phyloP scores from a whole-genome alignment of 2,329 filamentous ascomycete species.

The Huntiella moniliformis region DNA sequence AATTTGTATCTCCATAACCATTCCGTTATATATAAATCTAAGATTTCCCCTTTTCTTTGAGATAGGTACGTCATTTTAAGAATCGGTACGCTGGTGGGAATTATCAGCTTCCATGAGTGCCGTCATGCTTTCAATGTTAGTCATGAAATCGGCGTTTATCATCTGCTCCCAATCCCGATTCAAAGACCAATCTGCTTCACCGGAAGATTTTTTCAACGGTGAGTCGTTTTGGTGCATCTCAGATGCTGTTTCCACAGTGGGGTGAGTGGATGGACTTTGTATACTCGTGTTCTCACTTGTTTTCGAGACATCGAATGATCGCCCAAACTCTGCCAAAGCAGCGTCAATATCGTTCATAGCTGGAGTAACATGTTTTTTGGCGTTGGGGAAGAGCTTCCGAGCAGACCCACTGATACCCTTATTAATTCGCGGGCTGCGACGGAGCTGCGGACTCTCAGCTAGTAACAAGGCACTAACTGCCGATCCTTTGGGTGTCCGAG shows the following conservation, averaged over 20 bases:
- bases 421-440: constrained; percentile 25
- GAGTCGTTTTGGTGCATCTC: too few relatives aligned
- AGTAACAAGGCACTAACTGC: constrained; percentile 15
- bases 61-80: too few relatives aligned
- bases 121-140: neutral
- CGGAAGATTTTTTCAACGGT: too few relatives aligned
- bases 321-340: constrained; percentile 9
- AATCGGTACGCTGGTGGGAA: too few relatives aligned
- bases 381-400: constrained; percentile 3
- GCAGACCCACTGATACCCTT: neutral
- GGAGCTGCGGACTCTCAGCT: constrained; percentile 19
- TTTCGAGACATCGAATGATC: constrained; percentile 2
- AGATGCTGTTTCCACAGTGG: too few relatives aligned
- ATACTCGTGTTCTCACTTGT: too few relatives aligned
- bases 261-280: too few relatives aligned
- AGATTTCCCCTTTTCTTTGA: too few relatives aligned
- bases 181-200: constrained; percentile 6
- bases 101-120: too few relatives aligned
- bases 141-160: constrained; percentile 5
- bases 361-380: neutral
- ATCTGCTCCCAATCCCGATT: constrained; percentile 6
- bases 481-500: constrained; percentile 21
- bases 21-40: too few relatives aligned
- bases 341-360: constrained; percentile 11
- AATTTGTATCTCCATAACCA: too few relatives aligned